Evolutionary conservation across 352 stramenopile species (phyloP), one percentile per base, ranked within the genome.

Genomic region (Discostella stelligera): DNA sequence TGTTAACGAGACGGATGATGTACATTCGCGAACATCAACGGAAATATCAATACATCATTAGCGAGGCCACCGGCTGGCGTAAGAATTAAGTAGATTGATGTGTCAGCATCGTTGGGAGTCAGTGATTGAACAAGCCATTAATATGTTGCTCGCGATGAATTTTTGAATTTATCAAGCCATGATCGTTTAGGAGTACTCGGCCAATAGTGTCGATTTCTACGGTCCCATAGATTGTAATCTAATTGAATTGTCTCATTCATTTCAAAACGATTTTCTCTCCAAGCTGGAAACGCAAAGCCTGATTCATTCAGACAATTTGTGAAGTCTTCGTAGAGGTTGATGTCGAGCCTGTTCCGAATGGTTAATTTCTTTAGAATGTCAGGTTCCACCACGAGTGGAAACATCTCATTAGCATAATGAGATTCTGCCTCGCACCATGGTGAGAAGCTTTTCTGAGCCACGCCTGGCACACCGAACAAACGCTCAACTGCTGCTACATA

Each of bases 31-130:
- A 92, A 71, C 87, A 92, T 66, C 66, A 80, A 53, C 70, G 87
- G 30, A 91, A 92, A 65, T 92, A 92, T 71, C 87, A 92, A 44
- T 91, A 91, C 58, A 92, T 91, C 63, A 76, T 92, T 16, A 88
- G 77, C 39, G 84, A 92, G 58, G 87, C 87, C 9, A 89, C 87
- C 89, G 87, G 87, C n/a, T 83, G 76, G 76, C 66, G 76, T 6
- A 83, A 68, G 46, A 64, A 64, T 25, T 72, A 73, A 70, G 23
- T 67, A 49, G 8, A 27, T 48, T n/a, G n/a, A 41, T 41, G 32
- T 9, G 3, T 41, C 3, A 41, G 32, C 32, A 9, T 41, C 32
- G 32, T 9, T 9, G 9, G 32, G 32, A 9, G 9, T 41, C 32
- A 41, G 32, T 41, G 32, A 41, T 41, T 41, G 32, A n/a, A 41